Evolutionary conservation across 1,284 basidiomycete species (phyloP).

Genomic region (Afroboletus lepidellus): DNA sequence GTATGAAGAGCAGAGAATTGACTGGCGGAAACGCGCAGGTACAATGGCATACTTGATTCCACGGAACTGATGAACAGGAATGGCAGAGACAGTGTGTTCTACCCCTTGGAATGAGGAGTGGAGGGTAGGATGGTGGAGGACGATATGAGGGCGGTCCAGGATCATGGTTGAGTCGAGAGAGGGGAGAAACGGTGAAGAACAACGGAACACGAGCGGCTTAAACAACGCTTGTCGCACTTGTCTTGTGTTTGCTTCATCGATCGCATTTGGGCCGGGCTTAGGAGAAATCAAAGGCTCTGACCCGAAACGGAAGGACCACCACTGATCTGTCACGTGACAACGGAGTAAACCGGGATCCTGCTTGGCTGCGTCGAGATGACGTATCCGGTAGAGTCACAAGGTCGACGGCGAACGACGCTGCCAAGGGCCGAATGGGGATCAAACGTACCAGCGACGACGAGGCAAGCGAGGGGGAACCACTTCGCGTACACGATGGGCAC

Average conservation of each 20-base stretch:
- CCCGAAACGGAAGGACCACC: slow-evolving; percentile 24
- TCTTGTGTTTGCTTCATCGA: slow-evolving; percentile 23
- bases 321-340: slow-evolving; percentile 25
- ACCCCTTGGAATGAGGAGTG: slow-evolving; percentile 64
- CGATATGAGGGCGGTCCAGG: slow-evolving; percentile 22
- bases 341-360: slow-evolving; percentile 23
- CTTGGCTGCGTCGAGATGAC: slow-evolving; percentile 7
- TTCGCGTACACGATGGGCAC: background rate
- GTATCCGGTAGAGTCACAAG: slow-evolving; percentile 8
- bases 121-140: slow-evolving; percentile 51
- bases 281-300: slow-evolving; percentile 22
- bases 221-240: slow-evolving; percentile 13
- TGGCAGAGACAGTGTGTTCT: slow-evolving; percentile 49
- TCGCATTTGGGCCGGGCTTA: slow-evolving; percentile 18
- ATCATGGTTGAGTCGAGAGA: slow-evolving; percentile 24
- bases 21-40: slow-evolving; percentile 73
- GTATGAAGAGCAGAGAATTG: slow-evolving; percentile 56
- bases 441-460: background rate
- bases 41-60: slow-evolving; percentile 74
- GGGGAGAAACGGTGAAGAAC: background rate
- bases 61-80: slow-evolving; percentile 64
- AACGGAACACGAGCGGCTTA: background rate
- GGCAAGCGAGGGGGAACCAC: background rate
- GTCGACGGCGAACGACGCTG: slow-evolving; percentile 12
- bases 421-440: background rate